Base-by-base conservation (phyloP, 345 rosid genomes). In the Populus euphratica region DNA sequence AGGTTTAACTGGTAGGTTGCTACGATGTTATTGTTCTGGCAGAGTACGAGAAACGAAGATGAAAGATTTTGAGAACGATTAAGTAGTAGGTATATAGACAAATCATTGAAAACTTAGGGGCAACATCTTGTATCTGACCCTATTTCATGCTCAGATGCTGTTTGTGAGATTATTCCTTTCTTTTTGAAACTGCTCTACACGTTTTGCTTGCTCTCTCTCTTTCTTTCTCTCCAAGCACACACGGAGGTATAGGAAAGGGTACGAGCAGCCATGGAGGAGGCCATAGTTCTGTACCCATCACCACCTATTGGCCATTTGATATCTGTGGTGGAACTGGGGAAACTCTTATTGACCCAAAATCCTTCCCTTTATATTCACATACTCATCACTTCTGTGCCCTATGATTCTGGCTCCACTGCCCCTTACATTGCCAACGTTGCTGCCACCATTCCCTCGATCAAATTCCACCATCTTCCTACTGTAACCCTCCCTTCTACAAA, bases 321-420 rank as follows among this genome's bases (percentile, higher is more conserved):
- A 7, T 87, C 96, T 67, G 88, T 89, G 94, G 89, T 93, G 66
- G 98, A 93, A 84, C 83, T 91, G 0, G 92, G 87, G 59, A 90
- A 90, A 67, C 79, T 86, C 73, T 66, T 93, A 18, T 81, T 88
- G 77, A 52, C 83, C 77, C 86, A 70, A 61, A 59, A 74, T 52
- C 87, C 94, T 27, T 87, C 96, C 10, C 85, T 90, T 77, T 82
- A 82, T 18, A 75, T 91, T 78, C 88, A 87, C 61, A 77, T 91
- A 72, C 73, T 93, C 80, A 69, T 89, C 78, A 50, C 76, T 20
- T 38, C 82, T 49, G 83, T 85, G 4, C 86, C 96, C 33, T 89
- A 86, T 76, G 78, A 68, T 17, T 78, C 89, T 0, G 88, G 85
- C 68, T 47, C 86, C 66, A 90, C 87, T 33, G 73, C 85, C 9